These are phyloP conservation scores for Fusarium keratoplasticum DNA, from an alignment of 2,329 filamentous ascomycete genomes.

Conservation along the genomic window DNA sequence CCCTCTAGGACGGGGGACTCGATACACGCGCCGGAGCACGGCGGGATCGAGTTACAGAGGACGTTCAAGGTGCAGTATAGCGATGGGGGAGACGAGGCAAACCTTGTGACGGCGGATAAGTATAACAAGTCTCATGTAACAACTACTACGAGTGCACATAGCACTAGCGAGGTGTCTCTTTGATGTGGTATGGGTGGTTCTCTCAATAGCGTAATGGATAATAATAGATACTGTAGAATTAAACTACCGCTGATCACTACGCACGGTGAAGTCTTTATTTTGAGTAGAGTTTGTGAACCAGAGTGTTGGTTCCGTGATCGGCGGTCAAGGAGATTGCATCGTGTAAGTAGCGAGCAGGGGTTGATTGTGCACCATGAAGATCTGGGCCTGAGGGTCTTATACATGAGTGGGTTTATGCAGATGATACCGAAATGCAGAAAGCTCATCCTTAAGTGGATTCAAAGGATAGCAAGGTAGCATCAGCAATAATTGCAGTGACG, in stretches of 20 bases:
- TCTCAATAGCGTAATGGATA: background rate
- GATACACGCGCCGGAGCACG: constrained; percentile 27
- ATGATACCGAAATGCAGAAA: background rate
- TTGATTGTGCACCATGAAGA: background rate
- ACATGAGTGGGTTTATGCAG: background rate
- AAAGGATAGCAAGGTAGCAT: background rate
- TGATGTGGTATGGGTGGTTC: background rate
- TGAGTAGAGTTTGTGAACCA: background rate
- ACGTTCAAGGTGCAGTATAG: constrained; percentile 42
- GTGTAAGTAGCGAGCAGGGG: background rate
- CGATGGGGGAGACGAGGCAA: constrained; percentile 37
- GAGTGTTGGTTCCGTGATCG: background rate
- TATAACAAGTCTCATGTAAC: constrained; percentile 24
- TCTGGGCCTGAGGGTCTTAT: background rate
- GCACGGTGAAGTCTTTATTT: background rate
- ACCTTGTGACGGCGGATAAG: constrained; percentile 26
- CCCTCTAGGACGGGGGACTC: constrained; percentile 33
- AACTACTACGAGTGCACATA: constrained; percentile 20
- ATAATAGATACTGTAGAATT: background rate
- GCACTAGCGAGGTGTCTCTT: constrained; percentile 17
- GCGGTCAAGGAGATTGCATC: background rate
- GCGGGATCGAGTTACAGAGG: constrained; percentile 40
- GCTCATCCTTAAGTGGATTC: background rate
- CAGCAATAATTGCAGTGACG: background rate
- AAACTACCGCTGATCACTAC: background rate